Conservation (phyloP, 805 yeast species). For the Candida endomychidarum region DNA sequence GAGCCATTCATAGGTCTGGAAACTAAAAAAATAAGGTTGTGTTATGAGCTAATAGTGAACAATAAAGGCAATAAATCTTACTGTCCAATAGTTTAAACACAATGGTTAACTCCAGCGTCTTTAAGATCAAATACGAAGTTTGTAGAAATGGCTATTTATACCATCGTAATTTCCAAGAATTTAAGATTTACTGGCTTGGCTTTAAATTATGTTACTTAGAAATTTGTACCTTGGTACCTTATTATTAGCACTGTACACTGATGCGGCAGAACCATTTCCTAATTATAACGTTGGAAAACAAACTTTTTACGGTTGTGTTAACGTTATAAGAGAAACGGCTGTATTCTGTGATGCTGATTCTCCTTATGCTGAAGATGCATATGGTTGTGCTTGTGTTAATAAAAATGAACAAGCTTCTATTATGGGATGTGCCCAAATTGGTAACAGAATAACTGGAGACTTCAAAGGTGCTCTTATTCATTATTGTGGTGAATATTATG, state of each 20-base stretch:
- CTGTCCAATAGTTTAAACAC: not conserved
- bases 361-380: not conserved
- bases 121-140: conserved; percentile 2
- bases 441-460: not conserved
- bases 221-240: too few species aligned
- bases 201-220: too few species aligned
- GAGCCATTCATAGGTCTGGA: conserved; percentile 4
- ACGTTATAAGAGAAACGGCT: not conserved
- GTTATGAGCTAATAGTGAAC: conserved; percentile 2
- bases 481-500: conserved; percentile 21
- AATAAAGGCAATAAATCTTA: not conserved
- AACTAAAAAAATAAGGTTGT: conserved; percentile 4
- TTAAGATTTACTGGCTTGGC: too few species aligned
- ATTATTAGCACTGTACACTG: too few species aligned
- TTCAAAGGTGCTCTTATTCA: conserved; percentile 12
- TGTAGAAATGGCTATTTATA: conserved; percentile 6
- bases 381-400: conserved; percentile 26
- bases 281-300: not conserved
- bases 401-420: conserved; percentile 29
- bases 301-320: conserved; percentile 6
- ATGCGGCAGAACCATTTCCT: conserved; percentile 2
- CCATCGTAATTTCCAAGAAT: not conserved
- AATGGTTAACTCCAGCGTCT: not conserved
- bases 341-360: conserved; percentile 12
- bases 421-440: conserved; percentile 25